Conservation (phyloP, 2,329 filamentous ascomycete genomes). For the Talaromyces marneffei region DNA sequence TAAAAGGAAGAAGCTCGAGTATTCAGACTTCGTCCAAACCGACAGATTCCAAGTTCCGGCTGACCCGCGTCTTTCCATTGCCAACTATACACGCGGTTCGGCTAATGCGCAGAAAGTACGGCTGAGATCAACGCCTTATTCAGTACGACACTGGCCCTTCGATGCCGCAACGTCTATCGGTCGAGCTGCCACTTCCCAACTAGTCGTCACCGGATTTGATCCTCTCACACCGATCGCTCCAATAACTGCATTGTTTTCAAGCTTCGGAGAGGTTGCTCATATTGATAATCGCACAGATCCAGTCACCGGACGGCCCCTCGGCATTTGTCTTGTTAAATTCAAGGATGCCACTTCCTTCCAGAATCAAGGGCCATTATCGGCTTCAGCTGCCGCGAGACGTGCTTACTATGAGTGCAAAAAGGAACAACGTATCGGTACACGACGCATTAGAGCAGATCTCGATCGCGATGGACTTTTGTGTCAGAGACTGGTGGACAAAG, state of each 20-base stretch:
- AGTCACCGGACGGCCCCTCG: constrained; percentile 86
- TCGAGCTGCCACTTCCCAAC: constrained; percentile 79
- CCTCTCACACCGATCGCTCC: constrained; percentile 67
- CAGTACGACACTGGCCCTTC: constrained; percentile 72
- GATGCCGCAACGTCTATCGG: constrained; percentile 80
- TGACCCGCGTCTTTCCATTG: constrained; percentile 73
- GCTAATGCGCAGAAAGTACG: constrained; percentile 63
- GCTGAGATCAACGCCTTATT: constrained; percentile 70
- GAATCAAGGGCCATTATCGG: constrained; percentile 54
- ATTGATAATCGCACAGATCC: constrained; percentile 94
- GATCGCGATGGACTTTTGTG: constrained; percentile 85
- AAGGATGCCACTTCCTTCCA: constrained; percentile 59
- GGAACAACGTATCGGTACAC: constrained; percentile 71
- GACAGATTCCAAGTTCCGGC: constrained; percentile 59
- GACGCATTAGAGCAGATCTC: constrained; percentile 73
- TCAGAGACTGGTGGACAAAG: constrained; percentile 67
- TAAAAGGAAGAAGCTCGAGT: constrained; percentile 49
- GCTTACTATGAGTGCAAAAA: constrained; percentile 69
- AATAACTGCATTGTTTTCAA: constrained; percentile 36
- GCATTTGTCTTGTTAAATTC: constrained; percentile 87
- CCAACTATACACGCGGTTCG: constrained; percentile 56
- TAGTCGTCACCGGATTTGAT: constrained; percentile 95
- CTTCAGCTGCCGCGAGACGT: constrained; percentile 72
- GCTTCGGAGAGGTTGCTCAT: constrained; percentile 66
- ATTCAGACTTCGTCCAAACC: constrained; percentile 47